phyloP scores from a whole-genome alignment of 495 filamentous ascomycete species.

The Jackrogersella minutella region DNA sequence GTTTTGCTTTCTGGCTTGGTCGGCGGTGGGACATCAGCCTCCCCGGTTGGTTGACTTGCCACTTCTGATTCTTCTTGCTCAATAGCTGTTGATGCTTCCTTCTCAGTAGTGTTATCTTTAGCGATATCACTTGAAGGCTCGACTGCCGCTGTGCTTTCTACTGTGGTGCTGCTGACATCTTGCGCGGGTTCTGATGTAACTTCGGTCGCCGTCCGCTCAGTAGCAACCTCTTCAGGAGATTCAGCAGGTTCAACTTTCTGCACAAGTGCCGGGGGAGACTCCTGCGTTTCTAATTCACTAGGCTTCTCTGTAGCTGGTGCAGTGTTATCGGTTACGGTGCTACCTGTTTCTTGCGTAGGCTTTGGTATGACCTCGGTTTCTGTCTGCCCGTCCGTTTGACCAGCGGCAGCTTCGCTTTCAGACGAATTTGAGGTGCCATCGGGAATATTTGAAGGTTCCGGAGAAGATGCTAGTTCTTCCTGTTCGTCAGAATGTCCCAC shows the following conservation, averaged over 20 bases:
- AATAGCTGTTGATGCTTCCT: background rate
- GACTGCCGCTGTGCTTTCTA: constrained; percentile 2
- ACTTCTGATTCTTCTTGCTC: background rate
- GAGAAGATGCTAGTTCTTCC: too few species aligned
- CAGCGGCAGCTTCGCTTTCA: too few species aligned
- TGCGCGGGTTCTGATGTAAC: constrained; percentile 19
- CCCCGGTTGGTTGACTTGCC: constrained; percentile 3
- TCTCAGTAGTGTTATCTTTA: constrained; percentile 8
- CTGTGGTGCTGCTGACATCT: constrained; percentile 13
- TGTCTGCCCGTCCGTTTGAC: too few species aligned
- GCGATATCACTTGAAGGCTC: constrained; percentile 25
- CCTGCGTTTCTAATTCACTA: too few species aligned
- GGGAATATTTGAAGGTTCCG: too few species aligned
- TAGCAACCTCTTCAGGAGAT: constrained; percentile 4
- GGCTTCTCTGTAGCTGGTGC: too few species aligned
- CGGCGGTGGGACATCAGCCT: constrained; percentile 1
- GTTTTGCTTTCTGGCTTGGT: constrained; percentile 13
- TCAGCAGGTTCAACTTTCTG: background rate
- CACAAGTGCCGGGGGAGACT: background rate
- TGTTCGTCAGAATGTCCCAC: too few species aligned
- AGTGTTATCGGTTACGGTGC: too few species aligned
- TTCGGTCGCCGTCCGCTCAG: constrained; percentile 24
- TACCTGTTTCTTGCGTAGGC: too few species aligned
- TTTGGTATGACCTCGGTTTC: too few species aligned
- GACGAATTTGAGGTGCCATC: too few species aligned